Percentiles rank a stretch among this genome's conserved stretches.
Conservation (phyloP, 108 stramenopile species). For the Asterionellopsis glacialis region DNA sequence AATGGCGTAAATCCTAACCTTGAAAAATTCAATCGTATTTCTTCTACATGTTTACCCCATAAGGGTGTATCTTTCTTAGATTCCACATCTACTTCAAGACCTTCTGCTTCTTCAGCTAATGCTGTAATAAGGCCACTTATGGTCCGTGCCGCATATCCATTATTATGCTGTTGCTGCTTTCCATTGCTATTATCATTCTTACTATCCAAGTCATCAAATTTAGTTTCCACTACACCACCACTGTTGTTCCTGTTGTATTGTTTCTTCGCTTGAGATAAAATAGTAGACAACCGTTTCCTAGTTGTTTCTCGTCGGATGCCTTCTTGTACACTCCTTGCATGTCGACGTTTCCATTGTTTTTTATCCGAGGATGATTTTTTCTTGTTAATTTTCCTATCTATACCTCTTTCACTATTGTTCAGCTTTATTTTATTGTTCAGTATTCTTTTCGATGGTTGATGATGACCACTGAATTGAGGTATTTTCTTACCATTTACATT, state of each 20-base stretch:
- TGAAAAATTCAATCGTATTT: conserved; percentile 71
- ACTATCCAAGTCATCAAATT: neutral
- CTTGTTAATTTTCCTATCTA: too few species aligned
- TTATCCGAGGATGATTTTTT: too few species aligned
- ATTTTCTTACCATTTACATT: too few species aligned
- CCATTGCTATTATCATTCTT: neutral
- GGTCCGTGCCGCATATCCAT: conserved; percentile 49
- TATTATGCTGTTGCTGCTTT: conserved; percentile 20
- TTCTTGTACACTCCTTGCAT: conserved; percentile 60
- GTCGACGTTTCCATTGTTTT: conserved; percentile 40
- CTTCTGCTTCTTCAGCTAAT: conserved; percentile 67
- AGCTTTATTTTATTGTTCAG: too few species aligned
- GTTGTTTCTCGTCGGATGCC: conserved; percentile 51
- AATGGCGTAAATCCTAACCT: conserved; percentile 70
- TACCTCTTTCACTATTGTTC: too few species aligned
- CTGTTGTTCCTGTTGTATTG: neutral
- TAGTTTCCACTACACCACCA: neutral
- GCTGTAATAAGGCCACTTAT: conserved; percentile 78
- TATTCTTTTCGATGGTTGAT: too few species aligned
- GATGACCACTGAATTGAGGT: too few species aligned
- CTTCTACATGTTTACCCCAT: conserved; percentile 70
- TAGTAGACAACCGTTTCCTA: neutral
- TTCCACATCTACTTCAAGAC: conserved; percentile 58
- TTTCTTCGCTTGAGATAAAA: neutral
- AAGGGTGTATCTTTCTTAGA: conserved; percentile 45